phyloP scores from a whole-genome alignment of 441 rosid genomes.

The Mallotus japonicus region DNA sequence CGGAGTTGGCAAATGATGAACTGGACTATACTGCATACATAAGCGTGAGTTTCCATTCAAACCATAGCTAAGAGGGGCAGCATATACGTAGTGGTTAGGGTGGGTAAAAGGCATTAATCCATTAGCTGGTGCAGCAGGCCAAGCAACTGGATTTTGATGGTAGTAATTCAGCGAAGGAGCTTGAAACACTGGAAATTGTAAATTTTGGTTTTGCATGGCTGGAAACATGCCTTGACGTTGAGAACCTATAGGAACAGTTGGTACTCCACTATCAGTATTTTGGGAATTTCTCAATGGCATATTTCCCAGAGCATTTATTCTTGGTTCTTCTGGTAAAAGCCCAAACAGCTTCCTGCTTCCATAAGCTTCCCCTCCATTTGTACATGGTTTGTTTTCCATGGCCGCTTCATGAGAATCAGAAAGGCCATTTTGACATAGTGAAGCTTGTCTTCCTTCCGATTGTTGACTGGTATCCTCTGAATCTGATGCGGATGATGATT shows the following conservation, averaged over 20 bases:
- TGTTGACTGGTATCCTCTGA: constrained; percentile 77
- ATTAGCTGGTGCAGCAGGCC: constrained; percentile 66
- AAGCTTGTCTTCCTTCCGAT: constrained; percentile 56
- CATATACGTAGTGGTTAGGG: constrained; percentile 60
- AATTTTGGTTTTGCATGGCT: constrained; percentile 52
- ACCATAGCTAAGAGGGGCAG: constrained; percentile 59
- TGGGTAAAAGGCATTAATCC: constrained; percentile 62
- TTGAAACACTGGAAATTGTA: constrained; percentile 61
- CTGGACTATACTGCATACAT: constrained; percentile 64
- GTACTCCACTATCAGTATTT: constrained; percentile 39
- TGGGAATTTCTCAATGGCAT: constrained; percentile 33
- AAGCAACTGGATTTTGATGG: constrained; percentile 78
- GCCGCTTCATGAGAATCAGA: constrained; percentile 38
- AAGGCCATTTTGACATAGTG: constrained; percentile 40
- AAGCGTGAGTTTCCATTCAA: constrained; percentile 55
- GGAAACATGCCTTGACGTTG: constrained; percentile 53
- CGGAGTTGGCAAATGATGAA: constrained; percentile 54
- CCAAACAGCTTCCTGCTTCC: constrained; percentile 35
- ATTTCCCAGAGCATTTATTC: constrained; percentile 35
- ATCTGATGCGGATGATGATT: constrained; percentile 76
- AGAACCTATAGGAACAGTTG: constrained; percentile 39
- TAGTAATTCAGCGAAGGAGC: constrained; percentile 75
- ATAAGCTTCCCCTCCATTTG: constrained; percentile 33
- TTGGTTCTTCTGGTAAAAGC: constrained; percentile 36
- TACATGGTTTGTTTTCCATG: constrained; percentile 34